These are phyloP conservation scores for Noccaea caerulescens DNA, from an alignment of 345 rosid species.

Conservation along the genomic window DNA sequence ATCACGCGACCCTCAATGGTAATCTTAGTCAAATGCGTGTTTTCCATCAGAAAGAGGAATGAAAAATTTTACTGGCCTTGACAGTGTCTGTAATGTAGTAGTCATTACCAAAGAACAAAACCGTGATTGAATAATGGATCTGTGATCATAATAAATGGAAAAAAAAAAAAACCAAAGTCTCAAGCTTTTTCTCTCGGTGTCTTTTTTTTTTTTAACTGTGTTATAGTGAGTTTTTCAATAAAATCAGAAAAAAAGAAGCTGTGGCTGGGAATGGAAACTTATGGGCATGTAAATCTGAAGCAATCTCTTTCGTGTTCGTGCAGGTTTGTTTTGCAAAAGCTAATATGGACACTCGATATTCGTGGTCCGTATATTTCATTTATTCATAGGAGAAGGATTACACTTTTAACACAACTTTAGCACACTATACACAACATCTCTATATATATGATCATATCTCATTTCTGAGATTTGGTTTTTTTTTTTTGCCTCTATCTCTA, in stretches of 20 bases:
- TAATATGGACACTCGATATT: slow-evolving; percentile 66
- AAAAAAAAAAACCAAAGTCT: slow-evolving; percentile 14
- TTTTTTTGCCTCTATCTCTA: slow-evolving; percentile 4
- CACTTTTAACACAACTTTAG: slow-evolving; percentile 37
- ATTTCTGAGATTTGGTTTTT: slow-evolving; percentile 19
- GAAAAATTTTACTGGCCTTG: slow-evolving; percentile 30
- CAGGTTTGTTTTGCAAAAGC: slow-evolving; percentile 97
- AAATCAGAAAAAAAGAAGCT: slow-evolving; percentile 39
- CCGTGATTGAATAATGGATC: slow-evolving; percentile 41
- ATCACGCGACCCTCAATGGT: slow-evolving; percentile 98
- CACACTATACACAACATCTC: slow-evolving; percentile 16
- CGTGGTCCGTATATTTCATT: slow-evolving; percentile 69
- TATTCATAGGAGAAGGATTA: slow-evolving; percentile 41
- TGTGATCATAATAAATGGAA: slow-evolving; percentile 25
- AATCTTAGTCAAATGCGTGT: slow-evolving; percentile 94
- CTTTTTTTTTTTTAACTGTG: slow-evolving; percentile 4
- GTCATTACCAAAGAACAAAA: slow-evolving; percentile 35
- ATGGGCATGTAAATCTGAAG: slow-evolving; percentile 70
- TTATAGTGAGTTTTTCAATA: slow-evolving; percentile 35
- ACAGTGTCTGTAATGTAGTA: slow-evolving; percentile 42
- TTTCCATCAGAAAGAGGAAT: slow-evolving; percentile 82
- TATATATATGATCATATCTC: background rate
- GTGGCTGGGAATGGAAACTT: slow-evolving; percentile 42
- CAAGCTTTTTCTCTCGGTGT: slow-evolving; percentile 5
- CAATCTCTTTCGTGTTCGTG: slow-evolving; percentile 85